Conservation (phyloP, 2,329 filamentous ascomycete species). For the Zarea fungicola region DNA sequence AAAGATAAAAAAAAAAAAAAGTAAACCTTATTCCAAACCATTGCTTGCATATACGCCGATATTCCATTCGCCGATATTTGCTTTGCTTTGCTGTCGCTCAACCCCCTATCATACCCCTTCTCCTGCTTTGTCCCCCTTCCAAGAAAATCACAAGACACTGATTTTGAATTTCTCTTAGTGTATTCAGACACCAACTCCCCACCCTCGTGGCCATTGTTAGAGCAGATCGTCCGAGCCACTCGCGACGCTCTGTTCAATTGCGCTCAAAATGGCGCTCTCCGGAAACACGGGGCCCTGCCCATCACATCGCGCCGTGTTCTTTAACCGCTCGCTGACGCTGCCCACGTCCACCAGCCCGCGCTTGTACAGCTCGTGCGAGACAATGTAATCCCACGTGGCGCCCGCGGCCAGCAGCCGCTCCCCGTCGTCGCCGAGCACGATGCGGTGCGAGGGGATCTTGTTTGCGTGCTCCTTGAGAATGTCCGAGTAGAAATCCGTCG, state of each 20-base stretch:
- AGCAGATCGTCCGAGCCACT: conserved; percentile 72
- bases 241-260: conserved; percentile 73
- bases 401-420: conserved; percentile 67
- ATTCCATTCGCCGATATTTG: no score
- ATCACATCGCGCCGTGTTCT: conserved; percentile 71
- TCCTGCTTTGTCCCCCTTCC: no score
- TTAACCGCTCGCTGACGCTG: conserved; percentile 73
- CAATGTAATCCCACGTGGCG: conserved; percentile 86
- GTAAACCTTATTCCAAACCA: no score
- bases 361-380: conserved; percentile 71
- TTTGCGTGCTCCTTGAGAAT: conserved; percentile 57
- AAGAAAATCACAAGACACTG: not conserved
- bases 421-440: conserved; percentile 60
- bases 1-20: no score
- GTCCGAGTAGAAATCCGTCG: conserved; percentile 65
- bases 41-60: no score
- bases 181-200: no score
- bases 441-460: conserved; percentile 62
- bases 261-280: conserved; percentile 65
- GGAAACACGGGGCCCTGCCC: conserved; percentile 85
- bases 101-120: no score
- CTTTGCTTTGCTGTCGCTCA: no score
- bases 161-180: not conserved
- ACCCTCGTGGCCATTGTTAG: no score
- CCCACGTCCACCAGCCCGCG: conserved; percentile 75